Evolutionary conservation across 1,284 basidiomycete genomes (phyloP), one percentile per base, ranked within the genome.

Genomic region (Sphagnurus paluster): DNA sequence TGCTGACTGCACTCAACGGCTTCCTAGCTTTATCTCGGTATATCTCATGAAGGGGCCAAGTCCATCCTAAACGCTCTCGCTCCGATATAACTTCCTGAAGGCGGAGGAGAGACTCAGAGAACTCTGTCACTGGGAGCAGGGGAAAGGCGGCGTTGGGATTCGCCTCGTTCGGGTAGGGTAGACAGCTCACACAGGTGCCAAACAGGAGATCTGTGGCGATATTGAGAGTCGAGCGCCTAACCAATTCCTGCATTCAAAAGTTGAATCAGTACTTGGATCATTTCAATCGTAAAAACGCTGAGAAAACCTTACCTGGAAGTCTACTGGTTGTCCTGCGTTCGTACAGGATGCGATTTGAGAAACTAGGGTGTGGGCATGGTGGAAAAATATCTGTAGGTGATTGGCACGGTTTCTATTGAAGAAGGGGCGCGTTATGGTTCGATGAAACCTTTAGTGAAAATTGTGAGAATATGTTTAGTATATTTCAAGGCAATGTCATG

Each of bases 321-420:
- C 78, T 28, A 80, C 61, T 1, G 77, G 61, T 39, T 70, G 66
- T 1, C 73, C 76, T 49, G 73, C 69, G 2, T 50, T 41, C 17
- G 75, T 52, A 9, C 74, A 67, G 4, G 54, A 46, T 47, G 67
- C 68, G 45, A 76, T 63, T 38, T 67, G 65, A 16, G 52, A 36
- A 34, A 76, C 57, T 6, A 70, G 66, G 25, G 65, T 58, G 5
- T 67, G 58, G 0, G 72, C 66, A 50, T 76, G 70, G 1, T 64
- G 56, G 21, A 75, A 74, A 50, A 78, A 79, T 24, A 72, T 70
- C 20, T 79, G 75, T 48, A 80, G 77, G 50, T 80, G 69, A 44
- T 63, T 70, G 52, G 79, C 70, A n/a, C 76, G 67, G 21, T 81
- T 78, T 37, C 68, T 67, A 54, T 63, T 74, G 61, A 82, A 81